Conservation (phyloP, 129 eudicot species). For the Centella asiatica region DNA sequence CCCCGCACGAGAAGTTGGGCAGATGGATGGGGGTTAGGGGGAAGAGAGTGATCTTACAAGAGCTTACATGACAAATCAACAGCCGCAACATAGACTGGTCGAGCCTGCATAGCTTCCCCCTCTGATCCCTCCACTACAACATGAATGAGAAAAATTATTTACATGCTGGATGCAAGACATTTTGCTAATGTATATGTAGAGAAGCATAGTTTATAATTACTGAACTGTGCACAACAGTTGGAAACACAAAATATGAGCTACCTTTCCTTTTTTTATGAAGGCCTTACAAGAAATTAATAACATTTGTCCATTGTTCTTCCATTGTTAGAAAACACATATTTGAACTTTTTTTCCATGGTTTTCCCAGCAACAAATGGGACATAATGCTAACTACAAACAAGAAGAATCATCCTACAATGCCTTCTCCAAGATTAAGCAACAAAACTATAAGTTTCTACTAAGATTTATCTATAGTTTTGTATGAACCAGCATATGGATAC, state of each 20-base stretch:
- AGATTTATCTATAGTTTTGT: neutral
- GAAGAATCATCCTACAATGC: neutral
- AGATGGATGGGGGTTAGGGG: neutral
- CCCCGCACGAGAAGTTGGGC: too few relatives aligned
- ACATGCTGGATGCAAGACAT: too few relatives aligned
- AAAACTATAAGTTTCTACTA: neutral
- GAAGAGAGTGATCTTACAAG: neutral
- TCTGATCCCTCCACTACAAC: constrained; percentile 68
- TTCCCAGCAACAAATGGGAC: neutral
- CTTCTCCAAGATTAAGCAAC: neutral
- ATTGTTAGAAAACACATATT: neutral
- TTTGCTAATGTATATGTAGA: too few relatives aligned
- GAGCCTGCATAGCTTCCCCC: constrained; percentile 84
- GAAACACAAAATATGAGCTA: neutral
- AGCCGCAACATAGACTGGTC: constrained; percentile 94
- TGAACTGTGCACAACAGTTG: neutral
- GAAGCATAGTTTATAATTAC: neutral
- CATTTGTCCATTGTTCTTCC: neutral
- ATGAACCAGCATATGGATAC: neutral
- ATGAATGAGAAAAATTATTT: constrained; percentile 10
- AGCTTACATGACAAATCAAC: constrained; percentile 92
- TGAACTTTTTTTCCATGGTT: neutral
- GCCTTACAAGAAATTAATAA: neutral
- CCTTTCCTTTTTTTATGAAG: neutral
- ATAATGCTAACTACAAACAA: neutral